phyloP scores from a whole-genome alignment of 257 asterid genomes.

The Jaltomata sinuosa region DNA sequence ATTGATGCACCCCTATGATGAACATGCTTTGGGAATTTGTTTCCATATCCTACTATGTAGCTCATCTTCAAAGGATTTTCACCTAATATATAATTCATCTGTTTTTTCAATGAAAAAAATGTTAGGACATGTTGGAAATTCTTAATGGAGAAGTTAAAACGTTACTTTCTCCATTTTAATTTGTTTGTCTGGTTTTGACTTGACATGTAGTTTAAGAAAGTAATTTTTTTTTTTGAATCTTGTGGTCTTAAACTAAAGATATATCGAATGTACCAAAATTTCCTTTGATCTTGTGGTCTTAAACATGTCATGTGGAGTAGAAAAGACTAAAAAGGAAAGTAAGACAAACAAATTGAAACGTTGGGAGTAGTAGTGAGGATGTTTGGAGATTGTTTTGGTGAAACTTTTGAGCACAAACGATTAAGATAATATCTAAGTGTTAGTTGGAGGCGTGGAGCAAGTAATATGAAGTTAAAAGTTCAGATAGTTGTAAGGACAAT shows the following conservation, averaged over 20 bases:
- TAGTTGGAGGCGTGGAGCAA: too few species aligned
- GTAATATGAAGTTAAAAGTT: too few species aligned
- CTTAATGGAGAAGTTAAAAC: not conserved
- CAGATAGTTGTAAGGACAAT: too few species aligned
- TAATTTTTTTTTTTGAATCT: not conserved
- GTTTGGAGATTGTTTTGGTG: too few species aligned
- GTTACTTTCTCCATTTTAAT: not conserved
- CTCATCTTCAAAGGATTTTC: constrained; percentile 70
- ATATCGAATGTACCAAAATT: too few species aligned
- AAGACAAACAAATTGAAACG: too few species aligned
- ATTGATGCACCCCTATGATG: constrained; percentile 94
- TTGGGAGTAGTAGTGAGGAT: too few species aligned
- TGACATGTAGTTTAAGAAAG: not conserved
- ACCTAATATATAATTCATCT: constrained; percentile 69
- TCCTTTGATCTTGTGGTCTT: not conserved
- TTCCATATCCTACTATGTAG: constrained; percentile 70
- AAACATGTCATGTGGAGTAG: too few species aligned
- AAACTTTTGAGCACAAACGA: too few species aligned
- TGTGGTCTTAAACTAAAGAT: not conserved
- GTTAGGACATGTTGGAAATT: not conserved
- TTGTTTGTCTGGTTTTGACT: not conserved
- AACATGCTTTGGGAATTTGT: constrained; percentile 52
- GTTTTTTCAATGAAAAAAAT: not conserved
- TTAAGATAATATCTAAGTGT: too few species aligned
- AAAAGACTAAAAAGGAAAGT: too few species aligned